Evolutionary conservation across 225 moss, liverwort and hornwort species (phyloP).

Genomic region (Neckera pumila): DNA sequence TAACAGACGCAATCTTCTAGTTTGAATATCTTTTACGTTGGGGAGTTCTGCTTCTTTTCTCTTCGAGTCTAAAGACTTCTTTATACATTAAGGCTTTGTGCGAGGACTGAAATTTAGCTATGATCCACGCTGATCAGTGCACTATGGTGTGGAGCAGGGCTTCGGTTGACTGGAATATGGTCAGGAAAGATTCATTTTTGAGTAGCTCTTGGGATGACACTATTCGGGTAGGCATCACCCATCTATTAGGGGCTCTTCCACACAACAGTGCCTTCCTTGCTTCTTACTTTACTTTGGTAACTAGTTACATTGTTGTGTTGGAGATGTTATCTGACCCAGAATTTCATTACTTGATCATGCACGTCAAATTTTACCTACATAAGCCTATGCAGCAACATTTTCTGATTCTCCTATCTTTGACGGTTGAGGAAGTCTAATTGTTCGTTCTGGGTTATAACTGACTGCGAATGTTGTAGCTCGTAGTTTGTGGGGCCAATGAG

Average conservation of each 20-base stretch:
- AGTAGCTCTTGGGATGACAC: conserved; percentile 99
- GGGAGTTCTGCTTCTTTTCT: background rate
- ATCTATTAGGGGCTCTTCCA: background rate
- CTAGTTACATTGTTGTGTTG: background rate
- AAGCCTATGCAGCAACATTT: background rate
- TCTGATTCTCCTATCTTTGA: background rate
- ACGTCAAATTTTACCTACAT: background rate
- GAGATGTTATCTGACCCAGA: background rate
- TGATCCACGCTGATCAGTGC: background rate
- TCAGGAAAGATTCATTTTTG: conserved; percentile 89
- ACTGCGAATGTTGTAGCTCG: background rate
- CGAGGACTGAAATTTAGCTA: background rate
- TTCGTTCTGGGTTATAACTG: background rate
- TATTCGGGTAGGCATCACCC: conserved; percentile 49
- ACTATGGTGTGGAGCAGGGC: conserved; percentile 34
- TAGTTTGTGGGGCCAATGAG: background rate
- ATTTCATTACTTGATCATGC: background rate
- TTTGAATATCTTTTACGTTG: background rate
- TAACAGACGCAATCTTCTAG: background rate
- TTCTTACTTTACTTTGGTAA: background rate
- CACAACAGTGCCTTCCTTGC: background rate
- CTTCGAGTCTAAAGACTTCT: background rate
- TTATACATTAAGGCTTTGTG: background rate
- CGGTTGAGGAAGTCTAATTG: background rate
- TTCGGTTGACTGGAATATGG: conserved; percentile 93